Evolutionary conservation across 1,284 basidiomycete genomes (phyloP).

Genomic region (Marasmius oreades): DNA sequence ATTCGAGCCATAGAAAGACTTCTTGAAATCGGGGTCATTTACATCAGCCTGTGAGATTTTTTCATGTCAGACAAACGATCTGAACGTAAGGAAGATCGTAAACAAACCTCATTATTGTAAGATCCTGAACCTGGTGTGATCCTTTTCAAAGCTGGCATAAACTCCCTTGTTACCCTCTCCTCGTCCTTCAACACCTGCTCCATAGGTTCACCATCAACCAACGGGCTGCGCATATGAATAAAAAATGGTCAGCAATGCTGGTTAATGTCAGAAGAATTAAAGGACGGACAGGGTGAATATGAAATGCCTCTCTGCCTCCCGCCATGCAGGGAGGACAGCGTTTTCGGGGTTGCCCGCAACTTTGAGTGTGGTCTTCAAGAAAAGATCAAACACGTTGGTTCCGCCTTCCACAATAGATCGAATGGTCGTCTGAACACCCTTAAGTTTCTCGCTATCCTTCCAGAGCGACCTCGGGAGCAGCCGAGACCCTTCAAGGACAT

Average conservation of each 20-base stretch:
- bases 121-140: slow-evolving; percentile 14
- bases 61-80: background rate
- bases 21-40: slow-evolving; percentile 20
- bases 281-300: slow-evolving; percentile 12
- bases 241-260: too few species aligned
- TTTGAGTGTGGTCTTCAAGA: slow-evolving; percentile 10
- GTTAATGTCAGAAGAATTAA: background rate
- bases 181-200: background rate
- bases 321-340: slow-evolving; percentile 19
- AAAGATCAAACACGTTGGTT: slow-evolving; percentile 11
- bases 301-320: slow-evolving; percentile 11
- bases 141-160: slow-evolving; percentile 9
- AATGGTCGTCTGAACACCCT: slow-evolving; percentile 4
- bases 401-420: slow-evolving; percentile 14
- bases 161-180: slow-evolving; percentile 9
- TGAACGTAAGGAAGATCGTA: background rate
- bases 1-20: slow-evolving; percentile 20
- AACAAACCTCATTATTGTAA: slow-evolving; percentile 18
- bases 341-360: slow-evolving; percentile 16
- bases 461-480: slow-evolving; percentile 15
- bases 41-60: slow-evolving; percentile 17
- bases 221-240: background rate
- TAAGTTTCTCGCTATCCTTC: slow-evolving; percentile 3
- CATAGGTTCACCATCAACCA: slow-evolving; percentile 1
- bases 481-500: slow-evolving; percentile 9